Evolutionary conservation across 129 eudicot species (phyloP), one percentile per base, ranked within the genome.

Genomic region (Tagetes erecta): DNA sequence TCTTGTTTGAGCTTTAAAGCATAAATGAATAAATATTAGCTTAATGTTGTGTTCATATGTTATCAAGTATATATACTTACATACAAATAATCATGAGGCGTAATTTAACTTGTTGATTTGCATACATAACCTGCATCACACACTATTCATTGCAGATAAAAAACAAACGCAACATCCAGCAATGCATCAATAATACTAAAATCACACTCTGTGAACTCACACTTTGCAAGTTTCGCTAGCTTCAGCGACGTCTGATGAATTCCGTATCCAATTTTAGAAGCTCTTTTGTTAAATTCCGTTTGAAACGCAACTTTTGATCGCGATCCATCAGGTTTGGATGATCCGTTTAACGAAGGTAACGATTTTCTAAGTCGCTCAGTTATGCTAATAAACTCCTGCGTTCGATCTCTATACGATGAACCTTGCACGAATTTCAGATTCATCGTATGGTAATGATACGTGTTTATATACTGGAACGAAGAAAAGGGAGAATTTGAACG

Each of bases 221-320:
- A 86, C 82, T 87, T 84, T 0, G 98, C 95, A 4, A 92, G 89
- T 76, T 89, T 92, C 3, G 95, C 83, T n/a, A 92, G 92, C 85
- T 92, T 89, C 85, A 86, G 92, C 55, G 98, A 92, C 10, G 98
- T 89, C 80, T 92, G 98, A 46, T 92, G 98, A 44, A 92, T 89
- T 39, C 95, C 96, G 10, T 80, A 87, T 76, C 96, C 96, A 55
- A 92, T 89, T 72, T 88, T 89, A 1, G 98, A 87, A n/a, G 98
- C 98, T 58, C 92, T 65, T 51, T 82, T 71, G 49, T 87, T 87
- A 67, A 92, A 92, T 76, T 92, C 95, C 73, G 98, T 86, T 53
- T 86, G 95, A 53, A 79, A 78, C 11, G 92, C 78, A 62, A 82
- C 82, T 53, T 80, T 85, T 4, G 98, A 84, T 76, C 95, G 78